Conservation (phyloP, 345 rosid species). For the Aquilaria yunnanensis region DNA sequence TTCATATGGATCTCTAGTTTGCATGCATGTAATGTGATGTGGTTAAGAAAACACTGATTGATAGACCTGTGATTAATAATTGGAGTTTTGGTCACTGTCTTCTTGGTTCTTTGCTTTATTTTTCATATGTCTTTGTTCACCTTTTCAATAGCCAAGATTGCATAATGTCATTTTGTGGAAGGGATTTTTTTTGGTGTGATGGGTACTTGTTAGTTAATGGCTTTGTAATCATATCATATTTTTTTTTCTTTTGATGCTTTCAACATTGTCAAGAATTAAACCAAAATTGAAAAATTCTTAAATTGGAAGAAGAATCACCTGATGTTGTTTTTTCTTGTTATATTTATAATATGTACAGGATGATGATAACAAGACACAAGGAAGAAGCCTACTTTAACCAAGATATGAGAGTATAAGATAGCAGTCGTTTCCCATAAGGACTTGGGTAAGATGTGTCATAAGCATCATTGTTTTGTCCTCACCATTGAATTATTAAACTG, state of each 20-base stretch:
- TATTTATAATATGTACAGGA: conserved; percentile 24
- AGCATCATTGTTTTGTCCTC: not conserved
- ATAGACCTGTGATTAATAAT: too few relatives aligned
- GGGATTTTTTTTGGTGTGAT: too few relatives aligned
- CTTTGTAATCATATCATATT: not conserved
- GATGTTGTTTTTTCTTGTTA: not conserved
- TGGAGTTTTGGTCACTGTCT: too few relatives aligned
- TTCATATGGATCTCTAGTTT: too few relatives aligned
- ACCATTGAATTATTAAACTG: conserved; percentile 1
- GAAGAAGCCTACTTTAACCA: conserved; percentile 60
- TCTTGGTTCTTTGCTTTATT: too few relatives aligned
- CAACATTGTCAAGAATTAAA: not conserved
- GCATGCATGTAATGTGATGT: too few relatives aligned
- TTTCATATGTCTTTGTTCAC: too few relatives aligned
- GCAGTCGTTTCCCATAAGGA: conserved; percentile 50
- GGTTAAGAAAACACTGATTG: too few relatives aligned
- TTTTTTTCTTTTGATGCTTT: not conserved
- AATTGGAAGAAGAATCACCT: not conserved
- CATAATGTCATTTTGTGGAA: too few relatives aligned
- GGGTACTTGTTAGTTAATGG: not conserved
- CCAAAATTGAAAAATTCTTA: not conserved
- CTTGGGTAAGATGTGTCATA: conserved; percentile 50
- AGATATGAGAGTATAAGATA: conserved; percentile 46
- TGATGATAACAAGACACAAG: conserved; percentile 52
- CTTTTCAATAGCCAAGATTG: too few relatives aligned